Conservation (phyloP, 495 filamentous ascomycete genomes). For the Neurospora africana region DNA sequence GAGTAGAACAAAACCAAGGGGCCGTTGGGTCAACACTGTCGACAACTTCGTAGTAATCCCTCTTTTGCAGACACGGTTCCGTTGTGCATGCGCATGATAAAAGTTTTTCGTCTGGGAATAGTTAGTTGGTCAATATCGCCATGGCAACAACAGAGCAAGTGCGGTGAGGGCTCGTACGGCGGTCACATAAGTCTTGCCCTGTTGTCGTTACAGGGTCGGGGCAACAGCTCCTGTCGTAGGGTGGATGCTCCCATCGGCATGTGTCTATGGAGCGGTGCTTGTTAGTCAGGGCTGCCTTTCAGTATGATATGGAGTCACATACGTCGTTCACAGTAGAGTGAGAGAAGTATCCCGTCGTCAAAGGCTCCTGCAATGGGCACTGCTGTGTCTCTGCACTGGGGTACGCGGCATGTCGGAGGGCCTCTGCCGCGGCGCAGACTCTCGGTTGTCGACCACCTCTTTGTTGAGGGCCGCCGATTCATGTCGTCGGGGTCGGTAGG, state of each 20-base stretch:
- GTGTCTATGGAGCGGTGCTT: not conserved
- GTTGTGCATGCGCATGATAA: not conserved
- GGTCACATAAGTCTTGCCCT: not conserved
- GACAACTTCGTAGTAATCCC: not conserved
- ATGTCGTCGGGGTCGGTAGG: not conserved
- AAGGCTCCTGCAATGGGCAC: not conserved
- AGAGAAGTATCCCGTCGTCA: not conserved
- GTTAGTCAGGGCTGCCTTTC: not conserved
- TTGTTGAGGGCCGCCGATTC: not conserved
- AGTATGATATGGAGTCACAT: not conserved
- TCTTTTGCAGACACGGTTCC: not conserved
- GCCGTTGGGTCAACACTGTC: not conserved
- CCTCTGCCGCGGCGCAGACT: not conserved
- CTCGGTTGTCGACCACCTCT: not conserved
- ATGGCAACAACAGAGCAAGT: not conserved
- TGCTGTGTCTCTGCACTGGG: not conserved
- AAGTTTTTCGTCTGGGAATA: not conserved
- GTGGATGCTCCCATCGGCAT: not conserved
- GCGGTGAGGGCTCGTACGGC: not conserved
- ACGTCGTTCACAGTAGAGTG: not conserved
- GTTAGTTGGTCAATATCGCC: not conserved
- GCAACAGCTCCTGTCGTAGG: not conserved
- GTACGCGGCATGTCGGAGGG: not conserved
- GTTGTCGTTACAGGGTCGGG: not conserved
- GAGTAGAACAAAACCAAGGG: not conserved